Evolutionary conservation across 129 eudicot species (phyloP).

Genomic region (Smallanthus sonchifolius): DNA sequence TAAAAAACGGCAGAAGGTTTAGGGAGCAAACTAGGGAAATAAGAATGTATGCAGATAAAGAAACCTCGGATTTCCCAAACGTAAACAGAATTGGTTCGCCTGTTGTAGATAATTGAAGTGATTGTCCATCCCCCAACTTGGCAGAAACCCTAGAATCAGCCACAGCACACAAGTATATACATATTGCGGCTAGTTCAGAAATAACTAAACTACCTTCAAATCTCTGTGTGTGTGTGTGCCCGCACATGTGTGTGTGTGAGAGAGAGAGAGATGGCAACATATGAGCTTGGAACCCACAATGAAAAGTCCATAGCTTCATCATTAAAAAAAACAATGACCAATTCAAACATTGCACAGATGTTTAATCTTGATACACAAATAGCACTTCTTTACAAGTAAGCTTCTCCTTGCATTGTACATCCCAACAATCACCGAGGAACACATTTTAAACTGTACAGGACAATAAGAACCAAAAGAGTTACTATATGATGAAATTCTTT

Average conservation of each 20-base stretch:
- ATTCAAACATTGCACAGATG: neutral
- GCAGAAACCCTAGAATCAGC: conserved; percentile 65
- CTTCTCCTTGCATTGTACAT: neutral
- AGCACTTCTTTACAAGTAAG: neutral
- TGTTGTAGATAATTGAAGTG: conserved; percentile 42
- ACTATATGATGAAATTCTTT: neutral
- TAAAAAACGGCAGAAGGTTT: neutral
- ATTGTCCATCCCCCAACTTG: conserved; percentile 67
- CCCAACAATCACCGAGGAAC: neutral
- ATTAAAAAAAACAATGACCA: neutral
- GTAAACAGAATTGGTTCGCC: conserved; percentile 81
- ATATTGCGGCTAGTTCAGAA: neutral
- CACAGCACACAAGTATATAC: conserved; percentile 24
- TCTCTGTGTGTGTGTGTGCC: neutral
- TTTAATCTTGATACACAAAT: neutral
- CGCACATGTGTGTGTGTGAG: neutral
- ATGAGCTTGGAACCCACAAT: neutral
- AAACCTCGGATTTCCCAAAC: conserved; percentile 88
- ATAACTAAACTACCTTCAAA: neutral
- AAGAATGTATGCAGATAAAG: conserved; percentile 11
- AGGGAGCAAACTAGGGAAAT: neutral
- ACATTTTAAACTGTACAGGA: neutral
- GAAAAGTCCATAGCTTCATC: neutral
- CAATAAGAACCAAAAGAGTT: neutral
- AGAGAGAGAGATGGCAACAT: neutral